Percentiles rank a stretch among this genome's conserved stretches.
These are phyloP conservation scores for Beauveria sp. DNA, from an alignment of 2,329 filamentous ascomycete species.

Conservation along the genomic window DNA sequence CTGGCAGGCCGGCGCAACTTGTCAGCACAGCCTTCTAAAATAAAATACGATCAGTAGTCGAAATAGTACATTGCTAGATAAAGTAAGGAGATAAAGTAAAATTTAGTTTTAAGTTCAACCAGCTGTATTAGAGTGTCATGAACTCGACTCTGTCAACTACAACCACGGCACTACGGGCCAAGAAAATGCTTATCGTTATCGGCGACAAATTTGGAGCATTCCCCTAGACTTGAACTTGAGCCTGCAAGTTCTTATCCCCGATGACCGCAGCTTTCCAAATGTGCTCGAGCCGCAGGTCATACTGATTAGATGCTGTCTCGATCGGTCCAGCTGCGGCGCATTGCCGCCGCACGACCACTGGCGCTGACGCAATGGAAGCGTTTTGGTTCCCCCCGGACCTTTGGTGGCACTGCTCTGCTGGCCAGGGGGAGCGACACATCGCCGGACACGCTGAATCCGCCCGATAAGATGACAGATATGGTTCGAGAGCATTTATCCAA, in stretches of 20 bases:
- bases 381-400: background rate
- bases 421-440: background rate
- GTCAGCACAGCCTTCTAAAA: background rate
- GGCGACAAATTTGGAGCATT: conserved; percentile 3
- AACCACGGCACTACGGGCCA: background rate
- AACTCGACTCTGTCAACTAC: background rate
- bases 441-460: conserved; percentile 10
- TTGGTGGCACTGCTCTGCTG: background rate
- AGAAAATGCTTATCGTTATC: conserved; percentile 10
- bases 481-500: conserved; percentile 12
- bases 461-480: conserved; percentile 20
- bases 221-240: background rate
- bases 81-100: background rate
- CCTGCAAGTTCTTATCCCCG: background rate
- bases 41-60: background rate
- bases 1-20: background rate
- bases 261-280: background rate
- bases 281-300: background rate
- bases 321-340: background rate
- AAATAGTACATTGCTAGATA: no score
- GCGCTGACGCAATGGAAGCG: background rate
- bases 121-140: background rate
- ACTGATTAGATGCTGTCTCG: conserved; percentile 5
- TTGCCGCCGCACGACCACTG: background rate
- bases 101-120: background rate